Conservation (phyloP, 2,329 filamentous ascomycete species). For the Diaporthe nobilis region DNA sequence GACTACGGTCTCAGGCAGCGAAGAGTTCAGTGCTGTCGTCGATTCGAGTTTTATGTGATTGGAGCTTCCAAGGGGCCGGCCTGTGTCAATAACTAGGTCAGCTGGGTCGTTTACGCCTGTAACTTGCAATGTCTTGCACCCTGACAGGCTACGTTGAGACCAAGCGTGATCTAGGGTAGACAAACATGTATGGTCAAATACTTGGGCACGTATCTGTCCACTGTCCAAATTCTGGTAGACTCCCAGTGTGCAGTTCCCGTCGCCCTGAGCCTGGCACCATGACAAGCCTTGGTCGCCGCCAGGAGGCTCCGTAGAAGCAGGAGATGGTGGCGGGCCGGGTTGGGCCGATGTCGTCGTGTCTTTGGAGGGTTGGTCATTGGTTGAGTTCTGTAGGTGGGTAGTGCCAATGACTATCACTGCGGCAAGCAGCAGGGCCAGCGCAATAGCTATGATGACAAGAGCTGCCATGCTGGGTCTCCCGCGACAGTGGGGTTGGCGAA, state of each 20-base stretch:
- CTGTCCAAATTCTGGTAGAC: conserved; percentile 8
- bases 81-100: neutral
- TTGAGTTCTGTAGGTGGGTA: neutral
- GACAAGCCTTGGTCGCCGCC: neutral
- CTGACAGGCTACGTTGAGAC: neutral
- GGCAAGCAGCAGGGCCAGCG: neutral
- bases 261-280: neutral
- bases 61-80: neutral
- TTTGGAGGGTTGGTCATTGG: neutral
- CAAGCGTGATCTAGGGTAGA: neutral
- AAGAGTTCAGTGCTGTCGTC: neutral
- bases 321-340: neutral
- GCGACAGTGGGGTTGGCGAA: neutral
- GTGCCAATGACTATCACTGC: conserved; percentile 10
- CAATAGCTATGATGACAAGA: neutral
- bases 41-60: neutral
- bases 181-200: conserved; percentile 11
- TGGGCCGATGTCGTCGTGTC: neutral
- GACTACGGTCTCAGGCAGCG: neutral
- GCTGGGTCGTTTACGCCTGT: neutral
- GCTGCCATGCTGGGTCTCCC: neutral
- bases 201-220: conserved; percentile 15
- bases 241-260: neutral
- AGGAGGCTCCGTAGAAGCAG: neutral
- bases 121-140: neutral